Evolutionary conservation across 2,329 filamentous ascomycete genomes (phyloP).

Genomic region (Stachybotrys elegans): DNA sequence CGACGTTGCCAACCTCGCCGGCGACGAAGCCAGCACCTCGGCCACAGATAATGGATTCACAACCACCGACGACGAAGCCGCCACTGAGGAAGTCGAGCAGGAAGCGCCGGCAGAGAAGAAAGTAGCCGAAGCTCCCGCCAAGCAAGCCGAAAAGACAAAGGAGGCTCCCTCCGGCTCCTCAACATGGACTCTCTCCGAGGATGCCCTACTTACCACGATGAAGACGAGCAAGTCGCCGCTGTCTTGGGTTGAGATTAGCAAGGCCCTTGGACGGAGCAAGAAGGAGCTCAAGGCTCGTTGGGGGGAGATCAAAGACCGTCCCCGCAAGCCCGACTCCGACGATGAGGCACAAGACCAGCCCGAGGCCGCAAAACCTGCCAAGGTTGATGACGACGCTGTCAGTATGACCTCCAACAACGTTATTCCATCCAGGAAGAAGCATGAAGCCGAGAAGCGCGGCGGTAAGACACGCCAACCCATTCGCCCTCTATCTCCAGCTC

Average conservation of each 20-base stretch:
- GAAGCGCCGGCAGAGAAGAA: too few relatives aligned
- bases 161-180: conserved; percentile 3
- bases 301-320: conserved; percentile 22
- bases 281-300: conserved; percentile 25
- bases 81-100: too few relatives aligned
- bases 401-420: conserved; percentile 2
- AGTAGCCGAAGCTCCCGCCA: not conserved
- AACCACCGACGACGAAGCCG: too few relatives aligned
- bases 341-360: too few relatives aligned
- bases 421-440: conserved; percentile 1
- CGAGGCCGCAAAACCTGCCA: too few relatives aligned
- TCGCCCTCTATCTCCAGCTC: too few relatives aligned
- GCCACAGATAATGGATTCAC: too few relatives aligned
- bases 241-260: conserved; percentile 25
- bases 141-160: not conserved
- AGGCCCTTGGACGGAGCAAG: conserved; percentile 19
- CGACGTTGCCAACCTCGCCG: too few relatives aligned
- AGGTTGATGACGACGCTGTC: conserved; percentile 3
- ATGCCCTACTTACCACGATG: conserved; percentile 27
- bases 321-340: not conserved
- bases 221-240: conserved; percentile 20
- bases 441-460: conserved; percentile 5
- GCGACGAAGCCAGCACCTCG: too few relatives aligned
- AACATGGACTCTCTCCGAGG: conserved; percentile 29
- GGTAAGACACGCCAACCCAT: conserved; percentile 1